phyloP scores from a whole-genome alignment of 2,329 filamentous ascomycete genomes.

The Fusarium haematococcum region DNA sequence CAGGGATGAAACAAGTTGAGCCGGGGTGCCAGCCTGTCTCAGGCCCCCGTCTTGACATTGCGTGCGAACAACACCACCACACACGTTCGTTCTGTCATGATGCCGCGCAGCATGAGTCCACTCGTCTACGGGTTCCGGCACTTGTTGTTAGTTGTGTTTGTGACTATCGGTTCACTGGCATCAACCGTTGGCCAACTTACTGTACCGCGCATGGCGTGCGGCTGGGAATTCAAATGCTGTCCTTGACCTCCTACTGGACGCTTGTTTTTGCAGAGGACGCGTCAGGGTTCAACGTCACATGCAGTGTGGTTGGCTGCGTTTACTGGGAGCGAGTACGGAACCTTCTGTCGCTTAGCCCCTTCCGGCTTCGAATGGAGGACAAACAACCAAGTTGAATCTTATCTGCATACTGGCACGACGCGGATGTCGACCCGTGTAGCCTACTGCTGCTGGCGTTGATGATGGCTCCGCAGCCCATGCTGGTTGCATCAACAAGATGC shows the following conservation, averaged over 20 bases:
- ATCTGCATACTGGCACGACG: constrained; percentile 16
- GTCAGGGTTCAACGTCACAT: constrained; percentile 31
- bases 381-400: constrained; percentile 25
- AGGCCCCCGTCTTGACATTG: constrained; percentile 1
- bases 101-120: background rate
- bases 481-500: background rate
- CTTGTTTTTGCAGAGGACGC: constrained; percentile 18
- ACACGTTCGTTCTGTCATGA: background rate
- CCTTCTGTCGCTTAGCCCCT: constrained; percentile 14
- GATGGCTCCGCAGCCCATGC: constrained; percentile 1
- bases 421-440: constrained; percentile 11
- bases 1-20: constrained; percentile 38
- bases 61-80: background rate
- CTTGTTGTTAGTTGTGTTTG: background rate
- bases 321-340: background rate
- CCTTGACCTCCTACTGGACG: constrained; percentile 6
- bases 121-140: background rate
- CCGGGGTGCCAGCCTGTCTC: constrained; percentile 26
- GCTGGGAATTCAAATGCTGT: background rate
- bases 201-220: background rate
- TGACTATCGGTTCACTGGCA: background rate
- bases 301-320: constrained; percentile 15
- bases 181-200: background rate
- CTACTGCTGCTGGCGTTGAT: constrained; percentile 1
- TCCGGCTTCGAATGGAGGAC: constrained; percentile 12